Base-by-base conservation (phyloP, 495 filamentous ascomycete genomes). In the Barbatosphaeria neglecta region DNA sequence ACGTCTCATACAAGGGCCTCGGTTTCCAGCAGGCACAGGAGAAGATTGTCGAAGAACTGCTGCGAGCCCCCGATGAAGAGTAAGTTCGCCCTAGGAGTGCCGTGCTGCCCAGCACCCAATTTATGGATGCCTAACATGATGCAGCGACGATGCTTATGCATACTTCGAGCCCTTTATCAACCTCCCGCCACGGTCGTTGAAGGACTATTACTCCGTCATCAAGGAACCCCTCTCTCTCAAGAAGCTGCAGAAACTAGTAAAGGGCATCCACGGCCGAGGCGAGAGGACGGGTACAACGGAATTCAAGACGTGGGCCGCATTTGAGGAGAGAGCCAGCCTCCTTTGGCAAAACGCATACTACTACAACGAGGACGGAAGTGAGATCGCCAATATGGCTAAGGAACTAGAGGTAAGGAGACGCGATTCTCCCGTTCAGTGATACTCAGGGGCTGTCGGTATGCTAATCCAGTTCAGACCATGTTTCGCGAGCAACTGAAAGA, bases 341-440 rank as follows among this genome's bases (percentile, higher is more conserved):
- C 82, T 95, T 23, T 93, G 87, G 85, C 76, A 72, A 31, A 95
- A 95, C 65, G 90, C 89, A 4, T 78, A 81, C 42, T 76, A 80
- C 23, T 95, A 89, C 63, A 95, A 95, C 53, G 88, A 93, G 55
- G 88, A 93, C 53, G 84, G 75, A 3, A 94, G 89, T 54, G 79
- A 82, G 15, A 84, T 95, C 33, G 82, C 74, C 43, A 65, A 72
- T 17, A 69, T 88, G 46, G 86, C 86, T 17, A 76, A 77, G 17
- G 74, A 86, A 25, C 73, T 95, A 11, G 77, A 93, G 75, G 87
- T 86, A 74, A 38, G 22, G 40, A 23, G 33, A 37, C 20, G 17
- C 23, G 9, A 37, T 41, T 22, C 44, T n/a, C 8, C n/a, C 9
- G 0, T 25, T 45, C n/a, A n/a, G n/a, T n/a, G n/a, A n/a, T n/a